A percentile compares a stretch with the other conserved stretches of the same genome.
Conservation (phyloP, 2,329 filamentous ascomycete species). For the Incumbomyces lentus region DNA sequence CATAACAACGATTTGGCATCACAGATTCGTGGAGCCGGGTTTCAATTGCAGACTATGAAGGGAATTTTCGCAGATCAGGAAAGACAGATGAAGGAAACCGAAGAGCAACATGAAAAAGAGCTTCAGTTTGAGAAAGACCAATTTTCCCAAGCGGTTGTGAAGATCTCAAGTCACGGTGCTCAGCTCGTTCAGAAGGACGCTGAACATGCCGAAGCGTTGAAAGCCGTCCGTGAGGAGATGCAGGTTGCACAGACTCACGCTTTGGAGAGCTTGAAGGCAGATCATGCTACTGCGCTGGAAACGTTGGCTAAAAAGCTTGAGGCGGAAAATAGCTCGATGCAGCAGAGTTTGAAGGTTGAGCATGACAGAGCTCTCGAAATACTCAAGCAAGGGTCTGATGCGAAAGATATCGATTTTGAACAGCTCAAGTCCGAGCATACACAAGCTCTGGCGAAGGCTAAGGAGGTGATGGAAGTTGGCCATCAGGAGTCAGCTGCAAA, state of each 20-base stretch:
- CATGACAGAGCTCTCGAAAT: constrained; percentile 2
- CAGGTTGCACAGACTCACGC: constrained; percentile 24
- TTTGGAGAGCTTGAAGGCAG: constrained; percentile 24
- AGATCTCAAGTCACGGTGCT: constrained; percentile 27
- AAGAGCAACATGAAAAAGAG: constrained; percentile 26
- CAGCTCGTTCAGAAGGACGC: constrained; percentile 16
- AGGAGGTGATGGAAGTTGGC: constrained; percentile 14
- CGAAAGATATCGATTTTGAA: constrained; percentile 24
- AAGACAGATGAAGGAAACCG: constrained; percentile 28
- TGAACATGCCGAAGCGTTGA: constrained; percentile 15
- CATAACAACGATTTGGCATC: constrained; percentile 12
- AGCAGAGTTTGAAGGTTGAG: background rate
- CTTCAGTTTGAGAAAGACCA: constrained; percentile 28
- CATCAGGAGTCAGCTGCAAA: constrained; percentile 28
- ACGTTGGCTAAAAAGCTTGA: constrained; percentile 10
- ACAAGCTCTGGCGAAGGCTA: constrained; percentile 20
- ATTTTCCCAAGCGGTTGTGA: constrained; percentile 25
- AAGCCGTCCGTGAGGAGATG: constrained; percentile 22
- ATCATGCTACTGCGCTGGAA: constrained; percentile 21
- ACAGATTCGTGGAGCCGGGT: constrained; percentile 14
- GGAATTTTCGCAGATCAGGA: constrained; percentile 29
- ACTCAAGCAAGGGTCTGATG: constrained; percentile 12
- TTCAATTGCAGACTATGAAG: constrained; percentile 29
- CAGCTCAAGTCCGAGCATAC: constrained; percentile 28
- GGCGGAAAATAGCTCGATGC: background rate